A percentile compares a stretch with the other conserved stretches of the same genome.
These are phyloP conservation scores for Incumbomyces delicatus DNA, from an alignment of 2,329 filamentous ascomycete species.

Conservation along the genomic window DNA sequence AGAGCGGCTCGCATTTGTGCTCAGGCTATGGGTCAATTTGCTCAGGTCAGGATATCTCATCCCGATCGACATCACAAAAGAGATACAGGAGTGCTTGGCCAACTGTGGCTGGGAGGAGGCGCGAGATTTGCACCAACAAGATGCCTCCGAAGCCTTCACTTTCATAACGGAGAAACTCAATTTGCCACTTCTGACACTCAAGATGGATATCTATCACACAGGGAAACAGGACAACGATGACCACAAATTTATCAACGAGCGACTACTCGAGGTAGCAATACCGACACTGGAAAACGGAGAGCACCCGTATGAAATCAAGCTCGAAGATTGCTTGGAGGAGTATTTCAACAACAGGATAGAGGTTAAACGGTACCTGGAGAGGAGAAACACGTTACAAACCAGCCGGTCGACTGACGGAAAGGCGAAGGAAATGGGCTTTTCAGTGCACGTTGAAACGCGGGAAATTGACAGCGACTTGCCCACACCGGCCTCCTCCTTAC, in stretches of 20 bases:
- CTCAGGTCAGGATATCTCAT: constrained; percentile 77
- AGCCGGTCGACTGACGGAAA: constrained; percentile 27
- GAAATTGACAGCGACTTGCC: constrained; percentile 26
- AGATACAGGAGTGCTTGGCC: constrained; percentile 71
- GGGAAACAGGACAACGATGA: constrained; percentile 80
- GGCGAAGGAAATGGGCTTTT: constrained; percentile 25
- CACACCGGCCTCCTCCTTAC: constrained; percentile 26
- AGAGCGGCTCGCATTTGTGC: constrained; percentile 62
- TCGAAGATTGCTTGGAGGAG: constrained; percentile 85
- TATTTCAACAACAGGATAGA: constrained; percentile 95
- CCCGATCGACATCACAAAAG: constrained; percentile 72
- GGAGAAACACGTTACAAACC: constrained; percentile 48
- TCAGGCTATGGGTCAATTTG: constrained; percentile 90
- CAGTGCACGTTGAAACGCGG: constrained; percentile 33
- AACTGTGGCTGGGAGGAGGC: constrained; percentile 87
- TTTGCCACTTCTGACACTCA: constrained; percentile 75
- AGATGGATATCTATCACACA: constrained; percentile 90
- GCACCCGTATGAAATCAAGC: constrained; percentile 59
- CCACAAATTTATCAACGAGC: constrained; percentile 88
- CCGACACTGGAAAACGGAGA: constrained; percentile 50
- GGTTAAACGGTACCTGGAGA: constrained; percentile 64
- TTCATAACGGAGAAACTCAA: constrained; percentile 89
- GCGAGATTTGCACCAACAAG: constrained; percentile 68
- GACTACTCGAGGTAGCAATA: constrained; percentile 84
- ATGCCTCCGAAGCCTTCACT: constrained; percentile 89